Conservation (phyloP, 176 grass and related monocot genomes). For the Stipa capillata region DNA sequence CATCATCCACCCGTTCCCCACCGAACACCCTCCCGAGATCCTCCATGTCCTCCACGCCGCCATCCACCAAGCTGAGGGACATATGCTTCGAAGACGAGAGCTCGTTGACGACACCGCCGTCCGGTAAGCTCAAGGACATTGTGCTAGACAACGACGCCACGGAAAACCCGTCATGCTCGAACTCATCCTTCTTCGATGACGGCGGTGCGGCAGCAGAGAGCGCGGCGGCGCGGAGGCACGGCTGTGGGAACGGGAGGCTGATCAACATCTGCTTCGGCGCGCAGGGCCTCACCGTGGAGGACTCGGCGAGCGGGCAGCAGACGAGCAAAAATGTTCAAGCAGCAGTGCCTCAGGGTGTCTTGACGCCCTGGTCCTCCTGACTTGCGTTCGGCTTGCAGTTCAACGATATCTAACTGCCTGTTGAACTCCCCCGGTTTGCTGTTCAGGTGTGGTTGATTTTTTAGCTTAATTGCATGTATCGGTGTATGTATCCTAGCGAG, state of each 20-base stretch:
- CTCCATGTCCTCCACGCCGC: slow-evolving; percentile 18
- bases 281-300: slow-evolving; percentile 58
- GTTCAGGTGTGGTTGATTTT: background rate
- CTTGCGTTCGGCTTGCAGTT: background rate
- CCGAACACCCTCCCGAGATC: slow-evolving; percentile 8
- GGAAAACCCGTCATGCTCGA: slow-evolving; percentile 62
- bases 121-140: slow-evolving; percentile 52
- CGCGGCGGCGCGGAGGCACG: slow-evolving; percentile 14
- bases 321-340: slow-evolving; percentile 51
- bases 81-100: slow-evolving; percentile 38
- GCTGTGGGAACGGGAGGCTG: slow-evolving; percentile 47
- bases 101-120: slow-evolving; percentile 13
- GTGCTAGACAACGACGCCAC: slow-evolving; percentile 18
- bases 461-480: background rate
- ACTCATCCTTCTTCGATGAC: slow-evolving; percentile 33
- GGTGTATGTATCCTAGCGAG: background rate
- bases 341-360: slow-evolving; percentile 38
- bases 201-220: background rate
- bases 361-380: background rate
- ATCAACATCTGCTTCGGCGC: slow-evolving; percentile 92
- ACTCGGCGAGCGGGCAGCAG: slow-evolving; percentile 45
- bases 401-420: background rate
- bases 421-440: background rate
- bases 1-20: background rate
- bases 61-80: slow-evolving; percentile 49